phyloP scores from a whole-genome alignment of 2,329 filamentous ascomycete species.

The Pseudocercospora musae region DNA sequence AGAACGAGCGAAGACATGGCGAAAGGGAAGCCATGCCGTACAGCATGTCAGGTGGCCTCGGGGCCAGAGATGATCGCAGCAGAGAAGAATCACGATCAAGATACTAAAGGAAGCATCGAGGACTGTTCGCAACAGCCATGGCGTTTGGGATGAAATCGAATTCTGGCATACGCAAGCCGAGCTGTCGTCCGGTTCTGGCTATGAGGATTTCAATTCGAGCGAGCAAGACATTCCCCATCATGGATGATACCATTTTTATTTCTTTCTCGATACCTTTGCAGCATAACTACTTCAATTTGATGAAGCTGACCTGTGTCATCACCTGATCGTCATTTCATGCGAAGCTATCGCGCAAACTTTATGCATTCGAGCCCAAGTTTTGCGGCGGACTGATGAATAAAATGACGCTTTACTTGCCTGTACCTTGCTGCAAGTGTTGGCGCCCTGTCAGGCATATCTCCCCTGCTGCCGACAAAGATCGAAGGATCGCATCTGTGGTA shows the following conservation, averaged over 20 bases:
- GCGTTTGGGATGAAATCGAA: not conserved
- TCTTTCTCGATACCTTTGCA: not conserved
- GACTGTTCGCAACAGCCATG: not conserved
- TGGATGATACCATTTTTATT: not conserved
- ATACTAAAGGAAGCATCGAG: slow-evolving; percentile 36
- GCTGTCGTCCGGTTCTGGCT: not conserved
- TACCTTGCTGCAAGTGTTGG: not conserved
- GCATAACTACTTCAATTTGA: not conserved
- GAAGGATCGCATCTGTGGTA: not conserved
- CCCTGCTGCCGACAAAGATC: not conserved
- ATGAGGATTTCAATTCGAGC: not conserved
- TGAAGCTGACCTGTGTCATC: not conserved
- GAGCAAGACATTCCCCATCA: not conserved
- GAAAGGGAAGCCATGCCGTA: slow-evolving; percentile 28
- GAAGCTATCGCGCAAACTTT: not conserved
- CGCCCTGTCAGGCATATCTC: not conserved
- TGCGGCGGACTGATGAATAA: not conserved
- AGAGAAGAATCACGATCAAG: slow-evolving; percentile 10
- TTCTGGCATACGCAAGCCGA: not conserved
- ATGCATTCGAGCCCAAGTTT: not conserved
- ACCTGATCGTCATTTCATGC: not conserved
- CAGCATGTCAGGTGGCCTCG: slow-evolving; percentile 30
- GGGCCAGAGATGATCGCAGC: slow-evolving; percentile 19
- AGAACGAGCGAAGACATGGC: slow-evolving; percentile 26
- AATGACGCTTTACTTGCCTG: not conserved